A percentile compares a stretch with the other conserved stretches of the same genome.
These are phyloP conservation scores for Penicillium coffeae DNA, from an alignment of 495 filamentous ascomycete species.

Conservation along the genomic window DNA sequence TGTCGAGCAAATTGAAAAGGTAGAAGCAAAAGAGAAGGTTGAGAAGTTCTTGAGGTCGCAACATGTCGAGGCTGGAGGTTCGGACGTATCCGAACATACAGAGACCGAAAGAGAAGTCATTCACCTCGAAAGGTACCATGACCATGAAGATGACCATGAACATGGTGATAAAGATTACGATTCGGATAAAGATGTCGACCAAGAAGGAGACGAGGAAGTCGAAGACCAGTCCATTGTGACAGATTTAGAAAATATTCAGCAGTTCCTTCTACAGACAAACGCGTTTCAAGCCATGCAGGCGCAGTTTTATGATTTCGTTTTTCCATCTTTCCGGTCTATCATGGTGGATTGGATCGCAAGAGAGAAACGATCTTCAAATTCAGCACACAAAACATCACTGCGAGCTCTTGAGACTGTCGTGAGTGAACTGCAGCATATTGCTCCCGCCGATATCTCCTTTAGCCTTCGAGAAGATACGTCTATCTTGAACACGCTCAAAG, in stretches of 20 bases:
- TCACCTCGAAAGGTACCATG: too few relatives aligned
- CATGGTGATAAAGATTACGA: too few relatives aligned
- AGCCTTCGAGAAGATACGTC: background rate
- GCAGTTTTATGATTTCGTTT: background rate
- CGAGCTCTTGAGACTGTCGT: background rate
- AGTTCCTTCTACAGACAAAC: background rate
- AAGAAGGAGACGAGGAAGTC: background rate
- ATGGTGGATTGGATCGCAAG: background rate
- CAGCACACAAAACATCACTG: background rate
- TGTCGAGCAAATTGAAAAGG: background rate
- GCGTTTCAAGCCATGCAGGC: background rate
- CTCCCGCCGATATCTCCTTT: background rate
- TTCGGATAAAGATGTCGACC: background rate
- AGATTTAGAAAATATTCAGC: background rate
- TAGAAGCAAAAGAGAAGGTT: background rate
- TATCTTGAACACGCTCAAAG: background rate
- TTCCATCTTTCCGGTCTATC: background rate
- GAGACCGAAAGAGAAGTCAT: too few relatives aligned
- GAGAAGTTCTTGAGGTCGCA: background rate
- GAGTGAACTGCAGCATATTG: conserved; percentile 2
- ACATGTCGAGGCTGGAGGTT: background rate
- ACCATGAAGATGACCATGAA: too few relatives aligned
- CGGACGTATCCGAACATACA: too few relatives aligned
- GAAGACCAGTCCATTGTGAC: background rate
- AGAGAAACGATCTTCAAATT: background rate